phyloP scores from a whole-genome alignment of 306 rosid species.

The Delonix regia region DNA sequence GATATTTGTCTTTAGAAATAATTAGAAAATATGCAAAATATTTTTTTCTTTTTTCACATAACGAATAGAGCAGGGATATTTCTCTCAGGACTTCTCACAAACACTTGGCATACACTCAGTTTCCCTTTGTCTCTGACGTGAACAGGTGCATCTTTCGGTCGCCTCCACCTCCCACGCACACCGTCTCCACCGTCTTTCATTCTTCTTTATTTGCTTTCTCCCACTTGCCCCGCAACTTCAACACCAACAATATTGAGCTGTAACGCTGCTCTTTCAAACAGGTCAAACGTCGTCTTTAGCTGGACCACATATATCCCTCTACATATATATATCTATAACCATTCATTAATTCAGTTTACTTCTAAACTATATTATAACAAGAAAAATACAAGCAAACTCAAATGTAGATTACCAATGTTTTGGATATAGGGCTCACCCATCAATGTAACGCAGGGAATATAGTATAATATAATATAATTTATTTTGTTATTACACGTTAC shows the following conservation, averaged over 20 bases:
- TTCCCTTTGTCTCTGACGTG: no score
- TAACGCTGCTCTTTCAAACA: conserved; percentile 28
- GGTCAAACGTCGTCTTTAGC: conserved; percentile 40
- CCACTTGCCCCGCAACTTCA: conserved; percentile 7
- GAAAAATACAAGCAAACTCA: conserved; percentile 25
- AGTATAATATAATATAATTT: no score
- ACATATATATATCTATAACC: neutral
- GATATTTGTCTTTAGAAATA: no score
- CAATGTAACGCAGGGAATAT: neutral
- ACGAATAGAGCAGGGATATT: no score
- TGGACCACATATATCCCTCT: conserved; percentile 33
- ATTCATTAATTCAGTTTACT: conserved; percentile 18
- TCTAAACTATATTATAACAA: conserved; percentile 33
- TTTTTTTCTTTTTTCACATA: no score
- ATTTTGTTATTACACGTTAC: no score
- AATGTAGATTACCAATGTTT: conserved; percentile 34
- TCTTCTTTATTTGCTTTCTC: conserved; percentile 39
- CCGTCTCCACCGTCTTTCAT: conserved; percentile 32
- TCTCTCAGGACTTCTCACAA: no score
- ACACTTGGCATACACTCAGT: no score
- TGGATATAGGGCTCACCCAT: conserved; percentile 36
- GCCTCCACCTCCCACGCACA: no score
- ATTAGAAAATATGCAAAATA: no score
- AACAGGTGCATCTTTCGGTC: no score
- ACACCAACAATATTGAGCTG: conserved; percentile 53